Evolutionary conservation across 495 filamentous ascomycete species (phyloP).

Genomic region (Venustampulla echinocandica): DNA sequence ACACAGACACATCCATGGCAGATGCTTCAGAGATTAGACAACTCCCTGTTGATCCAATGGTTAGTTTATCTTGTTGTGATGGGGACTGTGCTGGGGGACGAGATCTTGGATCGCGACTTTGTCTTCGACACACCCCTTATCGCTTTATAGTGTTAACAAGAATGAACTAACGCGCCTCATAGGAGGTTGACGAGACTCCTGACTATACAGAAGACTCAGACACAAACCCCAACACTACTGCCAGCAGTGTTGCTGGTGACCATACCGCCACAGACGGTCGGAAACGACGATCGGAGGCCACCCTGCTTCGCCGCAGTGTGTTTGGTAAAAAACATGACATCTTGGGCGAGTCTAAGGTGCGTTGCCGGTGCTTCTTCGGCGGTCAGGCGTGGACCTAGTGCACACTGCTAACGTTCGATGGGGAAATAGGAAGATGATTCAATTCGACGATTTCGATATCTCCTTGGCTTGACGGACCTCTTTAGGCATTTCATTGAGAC

Average conservation of each 20-base stretch:
- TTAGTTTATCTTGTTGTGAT: slow-evolving; percentile 23
- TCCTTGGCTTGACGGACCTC: slow-evolving; percentile 90
- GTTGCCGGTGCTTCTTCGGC: slow-evolving; percentile 6
- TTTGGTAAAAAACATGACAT: slow-evolving; percentile 91
- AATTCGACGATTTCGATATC: slow-evolving; percentile 88
- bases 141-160: slow-evolving; percentile 10
- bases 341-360: slow-evolving; percentile 84
- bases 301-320: slow-evolving; percentile 77
- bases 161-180: slow-evolving; percentile 9
- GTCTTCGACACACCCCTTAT: neutral
- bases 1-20: slow-evolving; percentile 46
- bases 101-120: too few species aligned
- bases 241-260: slow-evolving; percentile 79
- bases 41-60: slow-evolving; percentile 36
- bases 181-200: slow-evolving; percentile 72
- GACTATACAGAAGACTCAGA: slow-evolving; percentile 90
- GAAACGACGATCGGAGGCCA: slow-evolving; percentile 74
- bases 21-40: slow-evolving; percentile 48
- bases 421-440: slow-evolving; percentile 78
- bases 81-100: too few species aligned
- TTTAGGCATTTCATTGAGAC: slow-evolving; percentile 99
- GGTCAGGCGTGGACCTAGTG: neutral
- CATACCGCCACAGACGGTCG: slow-evolving; percentile 59
- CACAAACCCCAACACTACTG: slow-evolving; percentile 85
- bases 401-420: slow-evolving; percentile 16